A percentile compares a stretch with the other conserved stretches of the same genome.
Evolutionary conservation across 345 rosid genomes (phyloP).

Genomic region (Streptanthus diversifolius): DNA sequence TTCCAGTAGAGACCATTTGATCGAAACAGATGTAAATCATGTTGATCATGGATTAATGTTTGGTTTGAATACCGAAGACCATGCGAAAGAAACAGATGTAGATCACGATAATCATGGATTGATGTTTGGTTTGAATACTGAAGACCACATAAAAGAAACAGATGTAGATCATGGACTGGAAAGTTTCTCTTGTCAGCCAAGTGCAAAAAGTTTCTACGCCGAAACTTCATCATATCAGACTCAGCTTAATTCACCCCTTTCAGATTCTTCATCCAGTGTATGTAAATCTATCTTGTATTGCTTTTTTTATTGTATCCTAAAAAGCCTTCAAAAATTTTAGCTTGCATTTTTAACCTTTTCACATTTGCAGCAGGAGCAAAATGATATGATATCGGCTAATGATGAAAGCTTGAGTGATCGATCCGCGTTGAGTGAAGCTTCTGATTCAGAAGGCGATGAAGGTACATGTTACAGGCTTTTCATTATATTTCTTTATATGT

Average conservation of each 20-base stretch:
- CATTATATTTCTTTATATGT: background rate
- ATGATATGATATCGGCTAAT: constrained; percentile 47
- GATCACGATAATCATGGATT: constrained; percentile 31
- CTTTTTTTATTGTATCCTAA: constrained; percentile 2
- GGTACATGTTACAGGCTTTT: constrained; percentile 21
- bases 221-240: constrained; percentile 41
- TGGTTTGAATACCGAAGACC: constrained; percentile 11
- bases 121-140: constrained; percentile 2
- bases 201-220: constrained; percentile 34
- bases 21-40: constrained; percentile 23
- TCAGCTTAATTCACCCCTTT: constrained; percentile 35
- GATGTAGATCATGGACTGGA: constrained; percentile 26
- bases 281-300: constrained; percentile 17
- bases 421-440: constrained; percentile 47
- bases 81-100: constrained; percentile 18
- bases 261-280: constrained; percentile 58
- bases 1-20: constrained; percentile 31
- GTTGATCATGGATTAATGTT: constrained; percentile 34
- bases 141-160: constrained; percentile 22
- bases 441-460: constrained; percentile 51
- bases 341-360: constrained; percentile 11
- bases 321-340: background rate
- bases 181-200: constrained; percentile 36
- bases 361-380: constrained; percentile 46
- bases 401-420: constrained; percentile 51